Conservation (phyloP, 78 protist species). For the slime mould (Dictyostelium discoideum) region DNA sequence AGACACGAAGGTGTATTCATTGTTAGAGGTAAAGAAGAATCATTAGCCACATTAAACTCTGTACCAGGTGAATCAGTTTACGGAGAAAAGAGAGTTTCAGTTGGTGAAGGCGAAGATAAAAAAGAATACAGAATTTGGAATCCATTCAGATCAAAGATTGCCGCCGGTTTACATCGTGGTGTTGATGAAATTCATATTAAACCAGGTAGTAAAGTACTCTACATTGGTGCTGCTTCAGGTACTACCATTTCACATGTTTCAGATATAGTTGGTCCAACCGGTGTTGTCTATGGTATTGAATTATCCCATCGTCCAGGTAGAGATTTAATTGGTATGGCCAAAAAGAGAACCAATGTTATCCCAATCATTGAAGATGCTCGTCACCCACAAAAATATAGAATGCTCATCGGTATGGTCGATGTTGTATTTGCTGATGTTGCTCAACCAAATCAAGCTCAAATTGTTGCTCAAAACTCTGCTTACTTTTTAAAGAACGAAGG, state of each 20-base stretch:
- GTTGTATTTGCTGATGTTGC: slow-evolving; percentile 99
- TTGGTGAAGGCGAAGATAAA: slow-evolving; percentile 92
- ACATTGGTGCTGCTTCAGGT: slow-evolving; percentile 99
- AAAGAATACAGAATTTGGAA: slow-evolving; percentile 99
- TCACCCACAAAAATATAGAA: slow-evolving; percentile 97
- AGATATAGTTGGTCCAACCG: slow-evolving; percentile 99
- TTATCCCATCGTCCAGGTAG: slow-evolving; percentile 99
- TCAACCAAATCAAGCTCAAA: slow-evolving; percentile 99
- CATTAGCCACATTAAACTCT: slow-evolving; percentile 94
- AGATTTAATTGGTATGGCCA: slow-evolving; percentile 98
- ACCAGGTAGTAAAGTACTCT: slow-evolving; percentile 99
- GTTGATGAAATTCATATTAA: slow-evolving; percentile 94
- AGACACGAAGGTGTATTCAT: slow-evolving; percentile 96
- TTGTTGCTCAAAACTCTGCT: slow-evolving; percentile 98
- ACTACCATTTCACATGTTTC: slow-evolving; percentile 99
- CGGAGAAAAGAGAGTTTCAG: slow-evolving; percentile 98
- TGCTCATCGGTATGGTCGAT: slow-evolving; percentile 99
- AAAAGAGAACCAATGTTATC: slow-evolving; percentile 98
- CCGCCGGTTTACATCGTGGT: slow-evolving; percentile 99
- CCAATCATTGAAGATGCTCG: slow-evolving; percentile 99
- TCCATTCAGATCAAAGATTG: slow-evolving; percentile 99
- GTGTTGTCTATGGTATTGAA: slow-evolving; percentile 99
- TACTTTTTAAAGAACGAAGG: slow-evolving; percentile 99
- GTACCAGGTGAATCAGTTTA: slow-evolving; percentile 99
- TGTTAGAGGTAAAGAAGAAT: slow-evolving; percentile 95